Evolutionary conservation across 805 yeast species (phyloP).

Genomic region (Metschnikowia baotianmanensis): DNA sequence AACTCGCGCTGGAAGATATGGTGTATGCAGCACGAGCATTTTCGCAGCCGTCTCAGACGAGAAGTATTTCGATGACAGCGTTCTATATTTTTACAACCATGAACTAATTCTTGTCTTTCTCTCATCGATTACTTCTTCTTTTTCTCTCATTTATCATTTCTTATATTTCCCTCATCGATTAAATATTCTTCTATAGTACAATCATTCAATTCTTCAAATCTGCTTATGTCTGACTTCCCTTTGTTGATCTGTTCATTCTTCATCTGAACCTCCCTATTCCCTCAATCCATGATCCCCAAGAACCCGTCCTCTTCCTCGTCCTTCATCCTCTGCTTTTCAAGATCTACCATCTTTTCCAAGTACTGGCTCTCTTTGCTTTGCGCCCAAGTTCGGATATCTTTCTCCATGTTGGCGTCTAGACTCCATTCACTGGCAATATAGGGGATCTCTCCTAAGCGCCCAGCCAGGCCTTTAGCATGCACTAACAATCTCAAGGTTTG

Average conservation of each 20-base stretch:
- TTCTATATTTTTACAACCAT: too few relatives aligned
- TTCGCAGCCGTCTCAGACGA: too few relatives aligned
- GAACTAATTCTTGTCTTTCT: too few relatives aligned
- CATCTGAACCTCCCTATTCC: neutral
- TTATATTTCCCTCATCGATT: too few relatives aligned
- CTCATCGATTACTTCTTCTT: too few relatives aligned
- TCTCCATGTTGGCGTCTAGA: constrained; percentile 28
- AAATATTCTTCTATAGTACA: too few relatives aligned
- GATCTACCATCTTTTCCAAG: constrained; percentile 22
- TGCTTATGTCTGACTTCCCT: too few relatives aligned
- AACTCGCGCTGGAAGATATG: too few relatives aligned
- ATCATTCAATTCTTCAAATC: too few relatives aligned
- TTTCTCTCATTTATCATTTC: too few relatives aligned
- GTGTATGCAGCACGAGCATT: neutral
- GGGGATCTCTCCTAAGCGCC: constrained; percentile 27
- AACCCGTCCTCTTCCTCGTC: constrained; percentile 32
- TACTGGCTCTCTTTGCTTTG: constrained; percentile 21
- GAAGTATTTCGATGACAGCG: too few relatives aligned
- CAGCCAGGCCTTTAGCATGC: constrained; percentile 26
- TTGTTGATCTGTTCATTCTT: too few relatives aligned
- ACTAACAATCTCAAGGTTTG: constrained; percentile 27
- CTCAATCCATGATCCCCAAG: constrained; percentile 24
- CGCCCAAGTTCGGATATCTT: constrained; percentile 24
- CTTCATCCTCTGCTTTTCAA: constrained; percentile 22
- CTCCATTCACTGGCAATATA: constrained; percentile 40